Conservation (phyloP, 75 land plant species). For the Isoetes taiwanensis region DNA sequence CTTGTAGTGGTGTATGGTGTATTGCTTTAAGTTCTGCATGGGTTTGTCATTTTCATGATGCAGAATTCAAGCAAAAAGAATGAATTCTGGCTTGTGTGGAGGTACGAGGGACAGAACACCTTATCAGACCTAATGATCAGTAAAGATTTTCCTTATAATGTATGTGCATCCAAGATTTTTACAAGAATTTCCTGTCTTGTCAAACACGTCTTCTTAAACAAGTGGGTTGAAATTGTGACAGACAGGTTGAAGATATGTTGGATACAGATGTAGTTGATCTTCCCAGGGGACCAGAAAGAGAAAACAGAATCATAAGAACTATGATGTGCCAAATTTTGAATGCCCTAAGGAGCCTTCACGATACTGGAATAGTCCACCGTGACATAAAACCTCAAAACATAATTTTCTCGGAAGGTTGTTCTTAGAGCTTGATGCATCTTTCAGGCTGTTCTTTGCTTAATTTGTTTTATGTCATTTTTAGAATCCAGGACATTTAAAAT, state of each 20-base stretch:
- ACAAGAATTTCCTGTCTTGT: not conserved
- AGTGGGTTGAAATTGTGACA: not conserved
- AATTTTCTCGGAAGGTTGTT: constrained; percentile 82
- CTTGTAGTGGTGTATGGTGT: too few species aligned
- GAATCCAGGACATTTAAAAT: constrained; percentile 86
- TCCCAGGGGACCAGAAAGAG: constrained; percentile 85
- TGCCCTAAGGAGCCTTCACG: constrained; percentile 77
- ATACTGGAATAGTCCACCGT: constrained; percentile 96
- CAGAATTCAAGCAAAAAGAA: constrained; percentile 53
- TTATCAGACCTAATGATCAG: constrained; percentile 63
- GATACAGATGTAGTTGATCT: constrained; percentile 58
- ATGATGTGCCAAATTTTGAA: constrained; percentile 71
- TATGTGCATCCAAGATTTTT: constrained; percentile 19
- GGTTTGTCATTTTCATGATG: too few species aligned
- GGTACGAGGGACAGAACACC: constrained; percentile 83
- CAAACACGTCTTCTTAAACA: not conserved
- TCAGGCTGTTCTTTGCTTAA: too few species aligned
- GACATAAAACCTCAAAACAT: constrained; percentile 98
- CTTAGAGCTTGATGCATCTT: not conserved
- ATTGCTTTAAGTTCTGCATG: too few species aligned
- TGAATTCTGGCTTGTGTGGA: constrained; percentile 94
- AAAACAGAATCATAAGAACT: constrained; percentile 77
- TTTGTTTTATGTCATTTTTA: constrained; percentile 11
- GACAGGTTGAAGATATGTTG: constrained; percentile 70
- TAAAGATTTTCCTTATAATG: constrained; percentile 98